These are phyloP conservation scores for Penicillium canescens DNA, from an alignment of 495 filamentous ascomycete genomes.

Conservation along the genomic window DNA sequence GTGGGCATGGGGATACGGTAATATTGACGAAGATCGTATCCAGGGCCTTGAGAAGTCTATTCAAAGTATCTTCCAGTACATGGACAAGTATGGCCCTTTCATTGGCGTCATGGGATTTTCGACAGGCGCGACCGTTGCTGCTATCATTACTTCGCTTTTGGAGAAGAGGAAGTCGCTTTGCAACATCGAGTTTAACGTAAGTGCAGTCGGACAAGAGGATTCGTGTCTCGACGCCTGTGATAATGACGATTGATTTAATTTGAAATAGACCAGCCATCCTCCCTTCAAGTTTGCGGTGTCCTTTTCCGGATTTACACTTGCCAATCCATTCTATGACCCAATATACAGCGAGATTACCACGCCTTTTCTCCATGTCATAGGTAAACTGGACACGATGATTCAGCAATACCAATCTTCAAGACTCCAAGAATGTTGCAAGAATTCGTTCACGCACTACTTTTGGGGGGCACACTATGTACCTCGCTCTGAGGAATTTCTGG, in stretches of 20 bases:
- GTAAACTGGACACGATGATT: constrained; percentile 12
- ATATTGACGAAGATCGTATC: not conserved
- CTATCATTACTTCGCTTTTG: constrained; percentile 3
- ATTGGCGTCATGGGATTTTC: constrained; percentile 6
- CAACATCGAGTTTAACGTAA: not conserved
- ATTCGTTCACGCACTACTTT: not conserved
- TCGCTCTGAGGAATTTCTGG: not conserved
- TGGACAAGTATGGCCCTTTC: constrained; percentile 1
- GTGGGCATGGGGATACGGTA: constrained; percentile 6
- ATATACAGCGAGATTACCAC: constrained; percentile 8
- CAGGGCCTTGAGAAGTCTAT: not conserved
- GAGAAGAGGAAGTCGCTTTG: not conserved
- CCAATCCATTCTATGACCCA: not conserved
- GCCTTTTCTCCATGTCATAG: constrained; percentile 9
- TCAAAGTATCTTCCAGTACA: not conserved
- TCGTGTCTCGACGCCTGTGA: not conserved
- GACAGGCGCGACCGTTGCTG: not conserved
- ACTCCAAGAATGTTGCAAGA: not conserved
- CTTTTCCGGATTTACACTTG: constrained; percentile 9
- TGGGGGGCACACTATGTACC: not conserved
- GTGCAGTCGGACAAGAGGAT: not conserved
- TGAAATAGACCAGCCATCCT: constrained; percentile 1
- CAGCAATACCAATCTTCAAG: not conserved
- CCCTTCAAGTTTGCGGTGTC: constrained; percentile 13
- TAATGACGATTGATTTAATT: not conserved